Conservation (phyloP, 495 filamentous ascomycete species). For the Neurospora sp. region DNA sequence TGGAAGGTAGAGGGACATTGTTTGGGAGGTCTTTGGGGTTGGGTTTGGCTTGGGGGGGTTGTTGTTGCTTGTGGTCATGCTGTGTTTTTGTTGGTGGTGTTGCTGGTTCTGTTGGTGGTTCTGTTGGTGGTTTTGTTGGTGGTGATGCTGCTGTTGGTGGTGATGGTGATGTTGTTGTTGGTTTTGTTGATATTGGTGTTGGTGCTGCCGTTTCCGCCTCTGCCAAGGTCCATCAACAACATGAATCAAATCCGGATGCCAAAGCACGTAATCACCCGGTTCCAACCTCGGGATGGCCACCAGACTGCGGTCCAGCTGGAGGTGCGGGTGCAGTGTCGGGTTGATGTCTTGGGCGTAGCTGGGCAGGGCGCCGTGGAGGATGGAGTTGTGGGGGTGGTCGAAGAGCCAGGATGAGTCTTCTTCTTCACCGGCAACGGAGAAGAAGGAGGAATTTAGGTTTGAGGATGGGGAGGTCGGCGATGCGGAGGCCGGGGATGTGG, state of each 20-base stretch:
- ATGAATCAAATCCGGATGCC: constrained; percentile 63
- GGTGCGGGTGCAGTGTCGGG: constrained; percentile 61
- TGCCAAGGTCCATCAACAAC: constrained; percentile 8
- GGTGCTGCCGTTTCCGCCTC: constrained; percentile 28
- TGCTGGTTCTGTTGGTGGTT: background rate
- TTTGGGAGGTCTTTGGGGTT: background rate
- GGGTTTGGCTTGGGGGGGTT: too few relatives aligned
- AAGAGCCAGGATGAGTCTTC: constrained; percentile 29
- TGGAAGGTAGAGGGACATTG: constrained; percentile 69
- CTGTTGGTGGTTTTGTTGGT: background rate
- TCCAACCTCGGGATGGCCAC: constrained; percentile 60
- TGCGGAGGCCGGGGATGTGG: background rate
- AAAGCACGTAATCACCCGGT: constrained; percentile 80
- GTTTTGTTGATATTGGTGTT: constrained; percentile 32
- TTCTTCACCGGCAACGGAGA: constrained; percentile 7
- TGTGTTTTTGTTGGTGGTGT: too few relatives aligned
- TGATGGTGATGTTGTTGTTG: background rate
- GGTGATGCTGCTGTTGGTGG: background rate
- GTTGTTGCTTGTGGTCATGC: too few relatives aligned
- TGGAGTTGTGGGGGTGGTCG: constrained; percentile 32
- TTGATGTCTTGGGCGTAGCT: constrained; percentile 67
- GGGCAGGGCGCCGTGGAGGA: constrained; percentile 68
- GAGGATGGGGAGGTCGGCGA: background rate
- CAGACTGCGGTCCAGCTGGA: constrained; percentile 59
- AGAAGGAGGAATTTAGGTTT: background rate